Evolutionary conservation across 441 rosid genomes (phyloP).

Genomic region (Populus hybrid): DNA sequence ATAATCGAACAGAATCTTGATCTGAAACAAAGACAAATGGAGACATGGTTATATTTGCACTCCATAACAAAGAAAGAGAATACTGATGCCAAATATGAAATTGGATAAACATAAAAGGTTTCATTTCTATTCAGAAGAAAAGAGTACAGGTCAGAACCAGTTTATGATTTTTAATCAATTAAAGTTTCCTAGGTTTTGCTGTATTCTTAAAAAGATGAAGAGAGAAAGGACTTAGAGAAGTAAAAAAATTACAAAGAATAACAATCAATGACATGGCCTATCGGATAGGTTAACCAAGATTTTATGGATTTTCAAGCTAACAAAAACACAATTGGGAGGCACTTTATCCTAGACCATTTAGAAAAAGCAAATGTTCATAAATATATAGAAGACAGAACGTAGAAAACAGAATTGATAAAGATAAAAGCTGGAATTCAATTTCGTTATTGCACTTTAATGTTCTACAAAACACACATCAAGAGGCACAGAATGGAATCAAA

Average conservation of each 20-base stretch:
- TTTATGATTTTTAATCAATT: background rate
- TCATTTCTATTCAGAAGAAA: background rate
- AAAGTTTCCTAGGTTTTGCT: background rate
- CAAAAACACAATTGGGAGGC: background rate
- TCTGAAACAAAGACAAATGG: slow-evolving; percentile 42
- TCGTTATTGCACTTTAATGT: background rate
- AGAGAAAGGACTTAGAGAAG: background rate
- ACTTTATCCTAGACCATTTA: background rate
- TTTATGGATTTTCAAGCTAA: background rate
- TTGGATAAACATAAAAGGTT: background rate
- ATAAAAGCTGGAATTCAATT: background rate
- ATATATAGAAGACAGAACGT: background rate
- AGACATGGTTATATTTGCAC: slow-evolving; percentile 2
- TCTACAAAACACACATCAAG: background rate
- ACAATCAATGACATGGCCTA: background rate
- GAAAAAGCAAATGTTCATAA: background rate
- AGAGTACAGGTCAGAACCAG: background rate
- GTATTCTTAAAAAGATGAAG: background rate
- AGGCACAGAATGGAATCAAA: background rate
- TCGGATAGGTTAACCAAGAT: background rate
- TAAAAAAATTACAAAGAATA: background rate
- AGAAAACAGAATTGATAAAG: background rate
- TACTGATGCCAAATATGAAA: background rate
- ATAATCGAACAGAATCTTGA: slow-evolving; percentile 93
- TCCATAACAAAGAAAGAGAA: background rate